Base-by-base conservation (phyloP, 352 stramenopile genomes). In the Phytophthora citrophthora region DNA sequence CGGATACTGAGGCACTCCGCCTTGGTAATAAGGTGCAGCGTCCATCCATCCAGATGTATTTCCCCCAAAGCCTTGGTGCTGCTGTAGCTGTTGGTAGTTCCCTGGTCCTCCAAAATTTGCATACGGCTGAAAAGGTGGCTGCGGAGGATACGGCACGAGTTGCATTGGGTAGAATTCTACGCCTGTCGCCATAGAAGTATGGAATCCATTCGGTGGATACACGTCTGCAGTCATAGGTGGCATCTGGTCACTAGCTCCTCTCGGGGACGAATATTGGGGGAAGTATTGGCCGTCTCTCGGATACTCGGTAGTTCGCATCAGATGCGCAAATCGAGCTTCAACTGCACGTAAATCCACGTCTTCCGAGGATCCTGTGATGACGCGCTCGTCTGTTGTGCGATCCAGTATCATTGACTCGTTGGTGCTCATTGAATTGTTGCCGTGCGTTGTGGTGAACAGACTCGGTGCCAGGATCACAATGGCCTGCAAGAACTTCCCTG, bases 241-340 rank as follows among this genome's bases (percentile, higher is more conserved):
- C 59, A 53, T 15, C 16, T 61, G 57, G 20, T 56, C 49, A 27
- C 39, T 36, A 8, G 27, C 24, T 50, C 44, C 59, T 47, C 43
- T 51, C 16, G 49, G 63, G 16, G 46, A 62, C 45, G 50, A 47
- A 48, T 68, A 72, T 2, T 61, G 39, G 4, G 52, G 48, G 5
- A 65, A 67, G 53, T 49, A 59, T 4, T 50, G 38, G 11, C 50
- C 64, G 20, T 81, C 68, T 16, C 55, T 69, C 10, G 70, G 60
- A 13, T 76, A 65, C 12, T 89, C 72, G n/a, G 45, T 83, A 41
- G 61, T 86, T 48, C 80, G 78, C 87, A 95, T 95, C 54, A 95
- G 41, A 51, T 94, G 83, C 7, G 83, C 87, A 52, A 95, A 95
- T 8, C 81, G 81, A 6, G 81, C 84, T 57, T 95, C 87, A 9